Base-by-base conservation (phyloP, 1,284 basidiomycete species). In the Apiotrichum laibachii region DNA sequence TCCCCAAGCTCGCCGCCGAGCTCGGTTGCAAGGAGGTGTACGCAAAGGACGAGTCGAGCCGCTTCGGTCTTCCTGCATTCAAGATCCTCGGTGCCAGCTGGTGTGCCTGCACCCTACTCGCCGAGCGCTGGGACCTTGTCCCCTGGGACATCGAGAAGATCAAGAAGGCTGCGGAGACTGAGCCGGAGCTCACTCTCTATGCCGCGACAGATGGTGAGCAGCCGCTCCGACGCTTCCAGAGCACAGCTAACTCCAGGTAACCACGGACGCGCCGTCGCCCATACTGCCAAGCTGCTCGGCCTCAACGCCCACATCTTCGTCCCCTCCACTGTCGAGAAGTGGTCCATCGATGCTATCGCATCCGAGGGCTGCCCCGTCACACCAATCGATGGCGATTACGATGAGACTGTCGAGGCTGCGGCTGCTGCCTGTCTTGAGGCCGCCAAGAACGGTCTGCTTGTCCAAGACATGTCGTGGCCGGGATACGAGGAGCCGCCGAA, bases 21-120 rank as follows among this genome's bases (percentile, higher is more conserved):
- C 59, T 63, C 16, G 62, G 62, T 12, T 55, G 53, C 47, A 42
- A 21, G 8, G 53, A 47, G 9, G 47, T 63, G 10, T 60, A 60
- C 56, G 51, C 60, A 53, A 63, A 63, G 53, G 62, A 63, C 59
- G 62, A 63, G 59, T 53, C 47, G 35, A 2, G 22, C 16, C 62
- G 62, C 9, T 63, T 51, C 46, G 62, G 62, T 10, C 56, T 63
- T 22, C 62, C 62, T 5, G 62, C 62, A 35, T 63, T 63, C 59
- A 63, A 63, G 54, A 50, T 63, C 10, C 59, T 63, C 33, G 62
- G 62, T 5, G 62, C 62, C 31, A 63, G 62, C 54, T 63, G 59
- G 59, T 59, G 50, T 1, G 49, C 60, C 15, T 55, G 53, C 26
- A 47, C 50, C 8, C 16, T 56, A 9, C 54, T 63, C 3, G 59